phyloP scores from a whole-genome alignment of 1,284 basidiomycete genomes.

The Ceratobasidium sp. region DNA sequence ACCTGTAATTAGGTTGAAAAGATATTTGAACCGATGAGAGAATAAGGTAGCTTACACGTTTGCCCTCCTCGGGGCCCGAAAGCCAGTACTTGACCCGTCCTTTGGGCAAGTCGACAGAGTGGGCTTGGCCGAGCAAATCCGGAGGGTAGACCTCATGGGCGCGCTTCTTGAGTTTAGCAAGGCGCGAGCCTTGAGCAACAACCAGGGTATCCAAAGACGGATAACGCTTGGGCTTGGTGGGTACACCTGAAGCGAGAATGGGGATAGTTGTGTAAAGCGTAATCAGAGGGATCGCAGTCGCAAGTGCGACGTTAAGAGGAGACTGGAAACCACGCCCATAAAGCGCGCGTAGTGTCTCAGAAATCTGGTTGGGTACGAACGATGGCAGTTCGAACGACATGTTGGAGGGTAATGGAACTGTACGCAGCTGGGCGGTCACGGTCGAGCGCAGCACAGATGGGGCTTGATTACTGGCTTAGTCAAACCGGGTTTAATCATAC shows the following conservation, averaged over 20 bases:
- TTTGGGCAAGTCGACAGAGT: constrained; percentile 69
- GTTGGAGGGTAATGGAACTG: not conserved
- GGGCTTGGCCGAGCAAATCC: constrained; percentile 67
- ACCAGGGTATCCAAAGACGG: constrained; percentile 36
- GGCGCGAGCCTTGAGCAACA: constrained; percentile 10
- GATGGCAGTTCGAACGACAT: constrained; percentile 36
- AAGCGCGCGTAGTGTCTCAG: constrained; percentile 30
- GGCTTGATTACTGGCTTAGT: constrained; percentile 1
- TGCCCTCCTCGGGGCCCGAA: constrained; percentile 72
- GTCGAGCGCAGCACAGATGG: not conserved
- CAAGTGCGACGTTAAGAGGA: constrained; percentile 34
- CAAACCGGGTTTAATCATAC: not conserved
- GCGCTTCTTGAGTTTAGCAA: constrained; percentile 26
- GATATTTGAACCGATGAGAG: constrained; percentile 2
- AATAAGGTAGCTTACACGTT: constrained; percentile 62
- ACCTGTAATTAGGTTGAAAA: constrained; percentile 58
- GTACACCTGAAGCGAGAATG: constrained; percentile 15
- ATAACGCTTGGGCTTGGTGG: constrained; percentile 12
- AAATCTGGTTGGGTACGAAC: constrained; percentile 34
- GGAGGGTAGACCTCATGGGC: constrained; percentile 68
- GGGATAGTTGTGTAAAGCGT: constrained; percentile 29
- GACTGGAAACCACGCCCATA: constrained; percentile 36
- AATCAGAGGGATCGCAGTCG: constrained; percentile 33
- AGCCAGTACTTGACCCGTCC: constrained; percentile 80
- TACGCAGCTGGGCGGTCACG: not conserved